These are phyloP conservation scores for Eragrostis curvula DNA, from an alignment of 176 grass and related monocot species.

Conservation along the genomic window DNA sequence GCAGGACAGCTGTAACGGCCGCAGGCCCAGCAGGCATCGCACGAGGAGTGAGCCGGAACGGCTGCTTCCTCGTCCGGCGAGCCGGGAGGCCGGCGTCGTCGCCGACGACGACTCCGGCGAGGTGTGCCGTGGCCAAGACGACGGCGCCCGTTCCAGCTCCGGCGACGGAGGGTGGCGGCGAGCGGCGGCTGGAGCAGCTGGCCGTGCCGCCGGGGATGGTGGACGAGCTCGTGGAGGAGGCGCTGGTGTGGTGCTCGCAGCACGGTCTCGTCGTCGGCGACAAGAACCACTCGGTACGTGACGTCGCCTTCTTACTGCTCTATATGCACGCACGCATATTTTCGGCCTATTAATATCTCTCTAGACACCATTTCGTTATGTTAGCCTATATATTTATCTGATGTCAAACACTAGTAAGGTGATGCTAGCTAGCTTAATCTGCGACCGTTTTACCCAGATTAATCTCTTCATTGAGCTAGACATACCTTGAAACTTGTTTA, in stretches of 20 bases:
- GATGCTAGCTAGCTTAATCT: too few species aligned
- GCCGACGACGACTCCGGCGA: neutral
- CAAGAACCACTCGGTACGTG: conserved; percentile 43
- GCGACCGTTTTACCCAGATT: too few species aligned
- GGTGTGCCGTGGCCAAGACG: conserved; percentile 8
- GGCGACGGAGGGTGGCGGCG: neutral
- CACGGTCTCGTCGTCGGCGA: conserved; percentile 57
- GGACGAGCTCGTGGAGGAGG: conserved; percentile 47
- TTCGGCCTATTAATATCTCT: neutral
- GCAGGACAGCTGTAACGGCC: neutral
- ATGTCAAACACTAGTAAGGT: too few species aligned
- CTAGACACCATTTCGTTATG: too few species aligned
- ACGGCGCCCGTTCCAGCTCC: neutral
- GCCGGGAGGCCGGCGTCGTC: neutral
- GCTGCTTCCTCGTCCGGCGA: neutral
- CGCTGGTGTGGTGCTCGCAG: conserved; percentile 57
- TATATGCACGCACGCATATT: too few species aligned
- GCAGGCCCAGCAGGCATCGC: neutral
- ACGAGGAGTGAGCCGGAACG: too few species aligned
- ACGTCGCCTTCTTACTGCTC: neutral
- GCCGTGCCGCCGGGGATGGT: conserved; percentile 18
- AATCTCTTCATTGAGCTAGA: too few species aligned
- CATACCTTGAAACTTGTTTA: too few species aligned
- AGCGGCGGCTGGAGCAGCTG: conserved; percentile 27
- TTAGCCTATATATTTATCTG: too few species aligned